Conservation (phyloP, 768 basidiomycete genomes). For the Guyanaporus albipodus region DNA sequence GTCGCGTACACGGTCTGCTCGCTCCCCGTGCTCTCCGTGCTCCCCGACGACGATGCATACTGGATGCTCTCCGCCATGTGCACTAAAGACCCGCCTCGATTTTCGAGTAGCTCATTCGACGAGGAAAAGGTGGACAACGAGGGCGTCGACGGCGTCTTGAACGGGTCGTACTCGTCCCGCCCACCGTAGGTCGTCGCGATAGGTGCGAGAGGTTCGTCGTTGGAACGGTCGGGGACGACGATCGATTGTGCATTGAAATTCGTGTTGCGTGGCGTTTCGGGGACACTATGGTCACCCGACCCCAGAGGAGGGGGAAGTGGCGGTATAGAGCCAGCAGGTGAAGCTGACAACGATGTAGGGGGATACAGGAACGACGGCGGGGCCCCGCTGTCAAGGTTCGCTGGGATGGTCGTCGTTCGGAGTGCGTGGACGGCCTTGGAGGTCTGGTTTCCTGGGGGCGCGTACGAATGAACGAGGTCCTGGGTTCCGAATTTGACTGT, state of each 20-base stretch:
- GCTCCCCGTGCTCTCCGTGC: conserved; percentile 12
- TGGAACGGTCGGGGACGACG: conserved; percentile 22
- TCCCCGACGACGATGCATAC: conserved; percentile 9
- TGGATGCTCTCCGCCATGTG: background rate
- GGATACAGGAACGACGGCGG: conserved; percentile 25
- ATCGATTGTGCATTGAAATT: conserved; percentile 18
- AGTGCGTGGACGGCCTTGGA: conserved; percentile 39
- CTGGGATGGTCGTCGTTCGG: conserved; percentile 16
- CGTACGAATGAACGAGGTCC: conserved; percentile 75
- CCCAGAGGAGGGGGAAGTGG: conserved; percentile 14
- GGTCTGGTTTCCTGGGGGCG: conserved; percentile 48
- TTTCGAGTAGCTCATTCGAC: conserved; percentile 13
- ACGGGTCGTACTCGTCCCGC: conserved; percentile 22
- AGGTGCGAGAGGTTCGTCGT: conserved; percentile 31
- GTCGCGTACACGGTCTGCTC: conserved; percentile 17
- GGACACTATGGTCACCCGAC: background rate
- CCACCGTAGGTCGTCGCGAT: conserved; percentile 12
- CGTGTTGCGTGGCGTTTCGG: conserved; percentile 26
- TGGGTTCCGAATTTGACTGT: conserved; percentile 76
- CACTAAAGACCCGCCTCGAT: background rate
- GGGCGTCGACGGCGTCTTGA: conserved; percentile 28
- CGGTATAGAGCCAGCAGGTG: conserved; percentile 5
- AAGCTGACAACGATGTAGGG: conserved; percentile 8
- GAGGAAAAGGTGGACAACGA: conserved; percentile 26
- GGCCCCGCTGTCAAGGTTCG: conserved; percentile 12